A percentile compares a stretch with the other conserved stretches of the same genome.
Conservation (phyloP, 345 rosid species). For the Pistacia integerrima region DNA sequence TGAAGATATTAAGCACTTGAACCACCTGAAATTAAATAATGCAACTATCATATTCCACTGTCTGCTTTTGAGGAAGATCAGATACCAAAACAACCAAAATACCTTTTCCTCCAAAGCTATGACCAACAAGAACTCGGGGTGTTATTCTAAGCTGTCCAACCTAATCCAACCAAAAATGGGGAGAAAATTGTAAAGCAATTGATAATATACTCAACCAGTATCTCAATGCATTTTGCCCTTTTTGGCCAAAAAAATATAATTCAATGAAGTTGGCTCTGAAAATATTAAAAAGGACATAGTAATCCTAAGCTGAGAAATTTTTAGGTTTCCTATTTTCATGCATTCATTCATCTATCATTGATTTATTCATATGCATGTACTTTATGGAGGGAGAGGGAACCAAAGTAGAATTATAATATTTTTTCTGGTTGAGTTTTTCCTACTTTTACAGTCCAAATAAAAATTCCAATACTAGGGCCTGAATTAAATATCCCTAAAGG, state of each 20-base stretch:
- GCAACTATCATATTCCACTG: slow-evolving; percentile 2
- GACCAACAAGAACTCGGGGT: slow-evolving; percentile 89
- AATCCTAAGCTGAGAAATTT: no score
- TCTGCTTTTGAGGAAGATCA: neutral
- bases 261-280: neutral
- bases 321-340: neutral
- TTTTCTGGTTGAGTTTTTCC: neutral
- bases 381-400: neutral
- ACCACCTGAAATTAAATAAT: slow-evolving; percentile 21
- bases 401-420: neutral
- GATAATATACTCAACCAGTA: neutral
- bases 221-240: neutral
- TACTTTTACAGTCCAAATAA: no score
- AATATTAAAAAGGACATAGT: neutral
- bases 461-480: no score
- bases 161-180: slow-evolving; percentile 32
- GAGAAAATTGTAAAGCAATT: neutral
- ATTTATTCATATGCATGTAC: neutral
- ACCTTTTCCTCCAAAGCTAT: slow-evolving; percentile 99
- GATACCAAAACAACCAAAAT: slow-evolving; percentile 13
- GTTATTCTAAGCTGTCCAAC: slow-evolving; percentile 78
- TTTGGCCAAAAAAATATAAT: neutral
- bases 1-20: slow-evolving; percentile 22
- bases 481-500: no score
- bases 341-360: neutral